phyloP scores from a whole-genome alignment of 2,329 filamentous ascomycete species.

The Aspergillus flavus region DNA sequence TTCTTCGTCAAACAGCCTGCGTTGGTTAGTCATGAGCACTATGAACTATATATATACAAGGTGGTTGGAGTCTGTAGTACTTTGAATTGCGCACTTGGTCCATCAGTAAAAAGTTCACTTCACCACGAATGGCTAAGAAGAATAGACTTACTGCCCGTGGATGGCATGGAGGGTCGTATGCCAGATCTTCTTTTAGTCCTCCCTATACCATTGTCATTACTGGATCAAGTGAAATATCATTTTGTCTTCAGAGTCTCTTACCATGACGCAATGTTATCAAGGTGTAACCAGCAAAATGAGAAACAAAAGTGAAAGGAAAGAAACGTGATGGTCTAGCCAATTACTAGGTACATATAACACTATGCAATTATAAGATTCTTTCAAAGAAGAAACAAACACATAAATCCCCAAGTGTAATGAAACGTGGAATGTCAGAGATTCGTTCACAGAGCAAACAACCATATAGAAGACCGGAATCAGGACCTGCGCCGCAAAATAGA shows the following conservation, averaged over 20 bases:
- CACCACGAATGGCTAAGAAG: background rate
- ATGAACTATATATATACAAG: background rate
- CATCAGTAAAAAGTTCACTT: constrained; percentile 19
- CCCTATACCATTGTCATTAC: constrained; percentile 27
- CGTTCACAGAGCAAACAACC: background rate
- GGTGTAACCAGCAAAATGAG: background rate
- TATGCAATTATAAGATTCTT: background rate
- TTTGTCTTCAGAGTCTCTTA: constrained; percentile 17
- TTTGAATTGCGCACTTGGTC: constrained; percentile 81
- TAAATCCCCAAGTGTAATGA: background rate
- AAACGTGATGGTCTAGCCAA: background rate
- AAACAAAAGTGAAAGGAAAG: background rate
- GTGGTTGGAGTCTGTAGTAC: constrained; percentile 50
- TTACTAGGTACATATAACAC: background rate
- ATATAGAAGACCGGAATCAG: constrained; percentile 3
- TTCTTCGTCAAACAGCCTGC: constrained; percentile 82
- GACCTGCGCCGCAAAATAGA: constrained; percentile 39
- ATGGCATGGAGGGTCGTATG: constrained; percentile 79
- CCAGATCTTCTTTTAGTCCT: constrained; percentile 68
- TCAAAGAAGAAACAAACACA: background rate
- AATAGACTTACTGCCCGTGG: constrained; percentile 69
- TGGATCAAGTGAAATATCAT: constrained; percentile 5
- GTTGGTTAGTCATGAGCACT: constrained; percentile 3
- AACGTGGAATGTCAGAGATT: background rate
- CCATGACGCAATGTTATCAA: constrained; percentile 29